Evolutionary conservation across 345 rosid genomes (phyloP).

Genomic region (Ailanthus altissimus): DNA sequence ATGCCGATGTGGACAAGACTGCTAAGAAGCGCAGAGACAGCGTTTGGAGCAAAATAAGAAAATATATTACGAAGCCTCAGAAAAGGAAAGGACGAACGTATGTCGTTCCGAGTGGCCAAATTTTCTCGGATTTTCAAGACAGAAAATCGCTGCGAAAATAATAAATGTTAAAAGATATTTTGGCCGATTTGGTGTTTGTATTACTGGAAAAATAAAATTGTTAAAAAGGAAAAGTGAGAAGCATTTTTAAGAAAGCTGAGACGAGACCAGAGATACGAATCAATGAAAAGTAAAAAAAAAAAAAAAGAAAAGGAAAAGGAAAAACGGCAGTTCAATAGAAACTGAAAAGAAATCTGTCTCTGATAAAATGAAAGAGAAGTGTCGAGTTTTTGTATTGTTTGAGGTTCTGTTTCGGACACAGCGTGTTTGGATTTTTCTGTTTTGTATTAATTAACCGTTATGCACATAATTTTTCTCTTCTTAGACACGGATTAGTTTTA

Average conservation of each 20-base stretch:
- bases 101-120: conserved; percentile 1
- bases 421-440: not conserved
- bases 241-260: conserved; percentile 30
- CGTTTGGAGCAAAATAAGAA: not conserved
- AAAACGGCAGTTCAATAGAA: conserved; percentile 19
- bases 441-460: too few species aligned
- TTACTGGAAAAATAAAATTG: not conserved
- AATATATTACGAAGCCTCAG: not conserved
- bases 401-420: not conserved
- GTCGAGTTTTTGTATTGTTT: not conserved
- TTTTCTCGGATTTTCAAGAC: conserved; percentile 23
- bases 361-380: conserved; percentile 14
- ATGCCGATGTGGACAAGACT: not conserved
- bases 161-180: not conserved
- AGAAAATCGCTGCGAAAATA: not conserved
- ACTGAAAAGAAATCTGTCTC: conserved; percentile 8
- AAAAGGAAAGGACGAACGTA: conserved; percentile 19
- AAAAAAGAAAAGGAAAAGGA: not conserved
- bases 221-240: not conserved
- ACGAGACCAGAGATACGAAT: not conserved
- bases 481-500: too few species aligned
- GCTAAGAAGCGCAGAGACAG: conserved; percentile 10
- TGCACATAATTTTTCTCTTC: too few species aligned
- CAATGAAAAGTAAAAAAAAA: too few species aligned
- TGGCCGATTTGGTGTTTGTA: conserved; percentile 25